Evolutionary conservation across 805 yeast species (phyloP).

Genomic region (Metschnikowia continentalis): DNA sequence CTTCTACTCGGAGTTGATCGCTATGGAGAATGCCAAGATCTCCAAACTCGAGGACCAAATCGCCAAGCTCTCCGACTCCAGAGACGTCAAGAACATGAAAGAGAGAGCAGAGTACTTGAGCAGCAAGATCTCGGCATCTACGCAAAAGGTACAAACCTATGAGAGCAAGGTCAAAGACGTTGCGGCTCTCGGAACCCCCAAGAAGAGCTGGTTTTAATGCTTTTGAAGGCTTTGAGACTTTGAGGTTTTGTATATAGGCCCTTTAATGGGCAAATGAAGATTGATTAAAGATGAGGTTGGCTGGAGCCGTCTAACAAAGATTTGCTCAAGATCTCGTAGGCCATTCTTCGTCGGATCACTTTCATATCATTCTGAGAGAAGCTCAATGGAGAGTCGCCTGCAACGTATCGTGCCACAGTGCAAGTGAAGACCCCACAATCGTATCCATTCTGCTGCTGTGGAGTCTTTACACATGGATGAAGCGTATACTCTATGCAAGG

Average conservation of each 20-base stretch:
- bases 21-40: conserved; percentile 60
- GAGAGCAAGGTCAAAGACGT: conserved; percentile 28
- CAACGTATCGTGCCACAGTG: conserved; percentile 61
- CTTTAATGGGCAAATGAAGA: not conserved
- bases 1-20: conserved; percentile 51
- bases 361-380: conserved; percentile 71
- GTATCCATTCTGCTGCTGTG: conserved; percentile 83
- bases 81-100: conserved; percentile 50
- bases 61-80: conserved; percentile 48
- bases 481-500: conserved; percentile 23
- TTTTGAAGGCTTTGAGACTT: no score
- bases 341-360: conserved; percentile 62
- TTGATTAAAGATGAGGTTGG: conserved; percentile 11
- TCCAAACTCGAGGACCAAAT: conserved; percentile 68
- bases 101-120: conserved; percentile 64
- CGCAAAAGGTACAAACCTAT: conserved; percentile 33
- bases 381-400: conserved; percentile 45
- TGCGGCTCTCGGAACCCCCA: conserved; percentile 3
- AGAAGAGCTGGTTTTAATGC: conserved; percentile 12
- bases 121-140: conserved; percentile 61
- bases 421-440: conserved; percentile 97
- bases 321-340: conserved; percentile 48
- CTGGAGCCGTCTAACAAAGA: conserved; percentile 21
- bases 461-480: conserved; percentile 40
- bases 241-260: conserved; percentile 2